Base-by-base conservation (phyloP, 2,329 filamentous ascomycete genomes). In the Penicillium sp. region DNA sequence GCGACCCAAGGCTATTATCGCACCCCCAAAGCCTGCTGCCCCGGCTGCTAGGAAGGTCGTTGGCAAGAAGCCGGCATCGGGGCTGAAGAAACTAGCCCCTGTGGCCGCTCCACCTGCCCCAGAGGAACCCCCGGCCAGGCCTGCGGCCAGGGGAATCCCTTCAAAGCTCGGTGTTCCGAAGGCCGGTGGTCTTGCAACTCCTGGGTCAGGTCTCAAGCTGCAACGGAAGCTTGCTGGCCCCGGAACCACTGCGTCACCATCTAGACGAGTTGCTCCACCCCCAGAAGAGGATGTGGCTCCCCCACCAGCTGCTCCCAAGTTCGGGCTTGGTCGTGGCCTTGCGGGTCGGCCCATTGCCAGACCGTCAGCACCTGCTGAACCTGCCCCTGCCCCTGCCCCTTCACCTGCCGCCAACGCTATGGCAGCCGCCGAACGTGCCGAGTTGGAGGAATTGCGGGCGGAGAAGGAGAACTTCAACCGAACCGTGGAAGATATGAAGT, bases 321-420 rank as follows among this genome's bases (percentile, higher is more conserved):
- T 87, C 25, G 88, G 86, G 0, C 78, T 89, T 29, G 87, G 85
- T n/a, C 79, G 86, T 63, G 92, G 94, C 27, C 85, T 97, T 39
- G 90, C 93, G 15, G 90, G 89, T 8, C 87, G 94, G 23, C 92
- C 94, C 0, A 82, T 99, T 13, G 87, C 89, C 15, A 95, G 94
- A 72, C 90, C 91, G 39, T 60, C 67, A 4, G 64, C 68, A 19
- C 56, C 70, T 47, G 72, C 79, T 16, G 79, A 82, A 15, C 76
- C 75, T 38, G 65, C 73, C 2, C 74, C 75, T 38, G 64, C 73
- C 2, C 74, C 82, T 36, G 85, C 86, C 36, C 62, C 75, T 52
- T 64, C 87, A 0, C 78, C 86, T 2, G 82, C 83, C 10, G 76
- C 82, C 4, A 87, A 84, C 39, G 89, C 89, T 0, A 80, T 96